Base-by-base conservation (phyloP, 1,284 basidiomycete genomes). In the Fistulina hepatica region DNA sequence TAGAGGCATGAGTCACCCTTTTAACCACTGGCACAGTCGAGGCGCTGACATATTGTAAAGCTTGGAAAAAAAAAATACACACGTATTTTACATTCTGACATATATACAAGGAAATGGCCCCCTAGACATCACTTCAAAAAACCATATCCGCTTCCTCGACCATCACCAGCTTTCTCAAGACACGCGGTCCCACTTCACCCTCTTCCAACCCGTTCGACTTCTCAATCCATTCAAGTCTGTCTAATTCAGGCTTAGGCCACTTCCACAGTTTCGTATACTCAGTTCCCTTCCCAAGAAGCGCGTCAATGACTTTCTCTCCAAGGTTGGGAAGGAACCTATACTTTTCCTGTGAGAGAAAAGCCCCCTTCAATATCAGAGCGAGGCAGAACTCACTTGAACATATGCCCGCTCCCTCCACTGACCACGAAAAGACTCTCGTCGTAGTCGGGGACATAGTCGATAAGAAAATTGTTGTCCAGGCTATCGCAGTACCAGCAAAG, bases 401-500 rank as follows among this genome's bases (percentile, higher is more conserved):
- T 31, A 31, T 31, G 28, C 28, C 28, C 28, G 19, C 28, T 31
- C 3, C 28, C 28, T 11, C 28, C 28, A 9, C 28, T 31, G 11
- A 31, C 28, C 15, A 31, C 28, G 15, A 19, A 13, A 3, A 31
- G 28, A 9, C 11, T 31, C 5, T 31, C 13, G 3, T 19, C 28
- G 10, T 31, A 31, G 9, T 31, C 3, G 15, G 28, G 28, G 15
- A 31, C 28, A 13, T 31, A 31, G 28, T 31, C 28, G 11, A 15
- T 19, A 19, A 31, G 28, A 19, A 31, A 31, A 9, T 31, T 31
- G 28, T 31, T 31, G 28, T 31, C 28, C 15, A 31, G 28, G 15
- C 15, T 16, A 19, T 31, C 28, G 28, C 28, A 31, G 10, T 31
- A 31, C 28, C 28, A 31, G 28, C 28, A 31, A 10, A 31, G 28